These are phyloP conservation scores for Clarkia xantiana DNA, from an alignment of 345 rosid species.

Conservation along the genomic window DNA sequence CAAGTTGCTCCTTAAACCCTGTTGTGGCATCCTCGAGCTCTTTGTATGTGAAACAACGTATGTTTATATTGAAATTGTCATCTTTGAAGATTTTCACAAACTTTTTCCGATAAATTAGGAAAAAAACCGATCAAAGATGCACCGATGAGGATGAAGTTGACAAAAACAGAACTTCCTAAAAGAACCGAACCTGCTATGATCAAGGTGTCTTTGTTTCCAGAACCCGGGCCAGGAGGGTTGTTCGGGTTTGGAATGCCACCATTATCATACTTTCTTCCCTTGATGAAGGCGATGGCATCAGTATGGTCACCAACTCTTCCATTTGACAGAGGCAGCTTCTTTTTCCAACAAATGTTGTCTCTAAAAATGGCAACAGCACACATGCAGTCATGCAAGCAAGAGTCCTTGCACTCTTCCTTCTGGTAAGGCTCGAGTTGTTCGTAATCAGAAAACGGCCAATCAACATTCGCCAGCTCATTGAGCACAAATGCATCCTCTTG, in stretches of 20 bases:
- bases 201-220: constrained; percentile 4
- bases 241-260: neutral
- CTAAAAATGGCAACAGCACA: constrained; percentile 16
- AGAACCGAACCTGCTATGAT: constrained; percentile 15
- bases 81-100: neutral
- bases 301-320: constrained; percentile 8
- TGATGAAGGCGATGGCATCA: constrained; percentile 10
- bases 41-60: constrained; percentile 15
- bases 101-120: constrained; percentile 3
- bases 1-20: constrained; percentile 28
- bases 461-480: neutral
- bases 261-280: constrained; percentile 6
- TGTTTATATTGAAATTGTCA: constrained; percentile 11
- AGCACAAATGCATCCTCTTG: constrained; percentile 8
- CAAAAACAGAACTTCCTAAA: constrained; percentile 15
- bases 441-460: constrained; percentile 24
- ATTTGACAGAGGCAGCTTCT: constrained; percentile 24
- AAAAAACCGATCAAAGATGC: constrained; percentile 3
- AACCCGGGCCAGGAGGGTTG: constrained; percentile 1
- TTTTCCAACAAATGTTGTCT: constrained; percentile 14
- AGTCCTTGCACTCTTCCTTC: constrained; percentile 11
- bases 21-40: constrained; percentile 22
- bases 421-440: constrained; percentile 9
- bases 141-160: constrained; percentile 11
- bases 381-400: constrained; percentile 29